These are phyloP conservation scores for Aspergillus biplanus DNA, from an alignment of 495 filamentous ascomycete species.

Conservation along the genomic window DNA sequence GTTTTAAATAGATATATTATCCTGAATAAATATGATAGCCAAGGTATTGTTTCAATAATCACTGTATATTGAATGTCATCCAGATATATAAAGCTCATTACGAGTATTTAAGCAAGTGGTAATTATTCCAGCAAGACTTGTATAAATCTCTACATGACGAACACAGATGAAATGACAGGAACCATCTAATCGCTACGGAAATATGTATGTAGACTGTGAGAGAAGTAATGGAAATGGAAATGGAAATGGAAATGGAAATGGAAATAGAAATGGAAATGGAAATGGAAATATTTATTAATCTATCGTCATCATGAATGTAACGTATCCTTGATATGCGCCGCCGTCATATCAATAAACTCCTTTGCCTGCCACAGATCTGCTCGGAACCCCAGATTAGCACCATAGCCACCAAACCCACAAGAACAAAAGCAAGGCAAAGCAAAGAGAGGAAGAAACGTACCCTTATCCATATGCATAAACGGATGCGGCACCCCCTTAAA, in stretches of 20 bases:
- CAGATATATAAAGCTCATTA: no score
- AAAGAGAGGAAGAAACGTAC: slow-evolving; percentile 15
- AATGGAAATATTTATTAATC: not conserved
- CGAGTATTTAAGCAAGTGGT: not conserved
- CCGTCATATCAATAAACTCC: slow-evolving; percentile 33
- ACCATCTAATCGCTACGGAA: no score
- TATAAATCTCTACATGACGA: not conserved
- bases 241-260: no score
- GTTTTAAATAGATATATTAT: not conserved
- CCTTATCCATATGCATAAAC: slow-evolving; percentile 50
- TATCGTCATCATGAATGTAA: slow-evolving; percentile 17
- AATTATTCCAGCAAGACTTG: not conserved
- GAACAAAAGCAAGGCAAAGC: no score
- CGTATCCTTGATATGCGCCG: slow-evolving; percentile 29
- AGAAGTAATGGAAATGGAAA: no score
- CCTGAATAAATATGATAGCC: no score
- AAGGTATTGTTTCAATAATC: no score
- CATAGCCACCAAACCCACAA: no score
- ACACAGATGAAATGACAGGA: no score
- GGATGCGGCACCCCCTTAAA: slow-evolving; percentile 53
- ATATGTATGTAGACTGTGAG: no score
- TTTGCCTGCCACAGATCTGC: slow-evolving; percentile 35
- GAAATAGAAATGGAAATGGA: no score
- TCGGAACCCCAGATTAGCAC: slow-evolving; percentile 15
- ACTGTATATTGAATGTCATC: no score